Conservation (phyloP, 2,329 filamentous ascomycete species). For the Pseudovirgaria hyperparasitica region DNA sequence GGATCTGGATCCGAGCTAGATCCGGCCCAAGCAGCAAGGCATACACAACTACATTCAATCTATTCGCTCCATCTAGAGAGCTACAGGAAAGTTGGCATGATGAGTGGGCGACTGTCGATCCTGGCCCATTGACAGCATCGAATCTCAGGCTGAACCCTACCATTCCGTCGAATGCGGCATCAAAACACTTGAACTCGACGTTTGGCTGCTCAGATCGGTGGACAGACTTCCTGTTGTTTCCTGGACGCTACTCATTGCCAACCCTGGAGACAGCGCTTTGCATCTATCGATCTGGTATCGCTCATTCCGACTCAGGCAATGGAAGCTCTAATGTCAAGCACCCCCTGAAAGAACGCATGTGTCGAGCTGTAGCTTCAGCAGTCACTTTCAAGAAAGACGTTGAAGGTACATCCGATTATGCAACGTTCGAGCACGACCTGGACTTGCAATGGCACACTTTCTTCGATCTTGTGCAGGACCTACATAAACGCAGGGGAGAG, state of each 20-base stretch:
- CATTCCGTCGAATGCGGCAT: slow-evolving; percentile 23
- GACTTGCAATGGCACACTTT: slow-evolving; percentile 84
- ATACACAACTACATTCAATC: slow-evolving; percentile 60
- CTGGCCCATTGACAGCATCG: slow-evolving; percentile 28
- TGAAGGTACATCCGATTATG: slow-evolving; percentile 58
- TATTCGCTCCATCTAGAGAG: slow-evolving; percentile 47
- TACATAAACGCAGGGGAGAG: slow-evolving; percentile 78
- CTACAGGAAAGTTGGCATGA: slow-evolving; percentile 57
- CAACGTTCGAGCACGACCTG: slow-evolving; percentile 58
- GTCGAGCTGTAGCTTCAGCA: slow-evolving; percentile 56
- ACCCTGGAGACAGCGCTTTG: slow-evolving; percentile 73
- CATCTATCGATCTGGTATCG: slow-evolving; percentile 61
- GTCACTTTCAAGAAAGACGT: slow-evolving; percentile 50
- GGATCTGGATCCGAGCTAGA: slow-evolving; percentile 38
- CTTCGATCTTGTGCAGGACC: slow-evolving; percentile 70
- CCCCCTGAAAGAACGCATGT: slow-evolving; percentile 64
- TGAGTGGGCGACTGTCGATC: slow-evolving; percentile 33
- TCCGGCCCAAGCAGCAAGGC: slow-evolving; percentile 47
- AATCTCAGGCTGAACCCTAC: slow-evolving; percentile 23
- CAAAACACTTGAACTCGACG: slow-evolving; percentile 36
- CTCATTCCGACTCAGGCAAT: slow-evolving; percentile 11
- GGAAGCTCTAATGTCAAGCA: slow-evolving; percentile 22
- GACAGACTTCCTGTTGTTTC: slow-evolving; percentile 71
- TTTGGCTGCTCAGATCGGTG: slow-evolving; percentile 64
- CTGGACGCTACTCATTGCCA: slow-evolving; percentile 66